phyloP scores from a whole-genome alignment of 1,284 basidiomycete species.

The Microbotryum violaceum region DNA sequence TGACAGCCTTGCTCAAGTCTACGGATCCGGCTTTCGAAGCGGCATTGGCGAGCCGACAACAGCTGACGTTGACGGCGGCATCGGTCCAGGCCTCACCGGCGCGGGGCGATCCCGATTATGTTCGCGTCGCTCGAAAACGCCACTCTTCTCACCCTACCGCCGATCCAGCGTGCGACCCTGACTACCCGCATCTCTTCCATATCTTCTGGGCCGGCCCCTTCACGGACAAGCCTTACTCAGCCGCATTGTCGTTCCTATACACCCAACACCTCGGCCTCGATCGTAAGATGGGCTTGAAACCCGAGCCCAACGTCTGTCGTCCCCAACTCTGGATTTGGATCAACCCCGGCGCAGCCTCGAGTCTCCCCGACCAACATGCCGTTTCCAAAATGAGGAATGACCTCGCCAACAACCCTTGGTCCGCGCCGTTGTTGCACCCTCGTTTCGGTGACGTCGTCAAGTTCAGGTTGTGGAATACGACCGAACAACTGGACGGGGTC shows the following conservation, averaged over 20 bases:
- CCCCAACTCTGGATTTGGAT: conserved; percentile 85
- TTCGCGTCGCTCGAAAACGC: conserved; percentile 1
- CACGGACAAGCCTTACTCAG: conserved; percentile 74
- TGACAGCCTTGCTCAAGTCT: conserved; percentile 11
- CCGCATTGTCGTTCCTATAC: conserved; percentile 67
- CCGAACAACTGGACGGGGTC: conserved; percentile 72
- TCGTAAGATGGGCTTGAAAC: conserved; percentile 35
- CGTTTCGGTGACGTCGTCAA: conserved; percentile 70
- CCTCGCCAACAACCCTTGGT: conserved; percentile 70
- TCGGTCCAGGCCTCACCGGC: background rate
- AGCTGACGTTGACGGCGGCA: background rate
- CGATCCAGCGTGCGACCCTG: conserved; percentile 54
- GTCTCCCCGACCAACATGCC: conserved; percentile 64
- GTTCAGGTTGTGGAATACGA: conserved; percentile 85
- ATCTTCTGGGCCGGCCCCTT: conserved; percentile 81
- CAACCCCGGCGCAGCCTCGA: conserved; percentile 59
- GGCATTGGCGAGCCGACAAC: background rate
- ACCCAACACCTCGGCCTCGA: conserved; percentile 67
- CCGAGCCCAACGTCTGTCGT: conserved; percentile 48
- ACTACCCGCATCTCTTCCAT: conserved; percentile 66
- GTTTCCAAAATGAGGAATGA: conserved; percentile 58
- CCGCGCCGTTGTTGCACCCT: conserved; percentile 70
- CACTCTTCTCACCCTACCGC: conserved; percentile 37
- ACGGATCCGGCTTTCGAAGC: background rate
- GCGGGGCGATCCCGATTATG: conserved; percentile 1